Evolutionary conservation across 176 grass and related monocot genomes (phyloP), one percentile per base, ranked within the genome.

Genomic region (Metroxylon sagu): DNA sequence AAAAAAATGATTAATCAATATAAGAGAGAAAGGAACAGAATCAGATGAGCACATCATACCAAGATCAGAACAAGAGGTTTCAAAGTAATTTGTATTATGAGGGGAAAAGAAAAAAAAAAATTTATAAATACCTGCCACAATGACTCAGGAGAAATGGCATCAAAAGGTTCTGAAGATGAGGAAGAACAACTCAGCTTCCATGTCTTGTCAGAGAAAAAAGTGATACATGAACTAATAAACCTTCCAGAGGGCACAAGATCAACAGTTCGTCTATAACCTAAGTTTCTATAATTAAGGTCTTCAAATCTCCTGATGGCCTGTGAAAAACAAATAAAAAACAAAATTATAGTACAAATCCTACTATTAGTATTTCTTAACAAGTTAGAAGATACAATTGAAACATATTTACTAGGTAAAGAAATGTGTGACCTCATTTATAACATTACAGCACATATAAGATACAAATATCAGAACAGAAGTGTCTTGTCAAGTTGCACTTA

Each of bases 101-200:
- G 48, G 51, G 28, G 19, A 15, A 5, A 58, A 52, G 16, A 35
- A 18, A 7, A 31, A 30, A 26, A 60, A 60, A 60, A 62, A 26
- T 69, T 56, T 76, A 17, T n/a, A n/a, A 17, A 28, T 54, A 97
- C 93, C 93, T 97, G 84, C 93, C 93, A 97, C 65, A 97, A 80
- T 65, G 79, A 83, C 59, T 92, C 70, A 53, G 93, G 81, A 58
- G 84, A 79, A 67, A 85, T 72, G 59, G 14, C 39, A 68, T 70
- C 65, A 49, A 31, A 80, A 14, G 76, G 51, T 53, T 72, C 75
- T n/a, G 57, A 60, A 54, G 71, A 78, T 62, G 85, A 85, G 2
- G 77, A 85, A 80, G 49, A 68, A 49, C 81, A 97, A 63, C 61
- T 76, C 82, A 82, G 60, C 59, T 48, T 83, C 87, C 87, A 92